Base-by-base conservation (phyloP, 2,329 filamentous ascomycete genomes). In the Apiospora aurea region DNA sequence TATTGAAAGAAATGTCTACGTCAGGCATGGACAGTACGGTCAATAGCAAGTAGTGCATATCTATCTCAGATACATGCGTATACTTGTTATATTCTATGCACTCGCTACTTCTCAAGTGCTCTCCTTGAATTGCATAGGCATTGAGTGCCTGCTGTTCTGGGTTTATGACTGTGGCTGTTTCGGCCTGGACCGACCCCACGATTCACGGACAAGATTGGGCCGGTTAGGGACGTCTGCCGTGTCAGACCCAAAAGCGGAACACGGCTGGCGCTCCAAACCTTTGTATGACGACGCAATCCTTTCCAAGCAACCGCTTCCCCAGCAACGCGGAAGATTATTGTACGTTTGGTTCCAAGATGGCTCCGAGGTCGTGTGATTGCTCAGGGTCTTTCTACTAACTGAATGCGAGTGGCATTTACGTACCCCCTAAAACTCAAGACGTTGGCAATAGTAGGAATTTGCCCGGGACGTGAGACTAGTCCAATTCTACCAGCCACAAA, bases 121-220 rank as follows among this genome's bases (percentile, higher is more conserved):
- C 34, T n/a, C 3, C n/a, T 46, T 29, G 26, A 3, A 29, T 29
- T 29, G 26, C 3, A 3, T 29, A 29, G 26, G 26, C 26, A 29
- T 29, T 3, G 8, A 61, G 53, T 18, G 34, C 34, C 34, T 64
- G 38, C 10, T n/a, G 16, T 41, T 41, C 41, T 64, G 57, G n/a
- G 57, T 64, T 64, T 41, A 41, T 13, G 29, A 38, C 34, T 41
- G 34, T 64, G 57, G 57, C 57, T 41, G 34, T n/a, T 64, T 41
- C 34, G 57, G 34, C 24, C 57, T 64, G 57, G n/a, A 41, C 57
- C 57, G 57, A 64, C 34, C 57, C 57, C 34, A n/a, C 34, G 57
- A 41, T 24, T 41, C 57, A 64, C 29, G 38, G 7, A 41, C 57
- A 34, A n/a, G 34, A 41, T 29, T 61, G 18, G 29, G 26, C 29